Evolutionary conservation across 1,139 yeast genomes (phyloP), one percentile per base, ranked within the genome.

Genomic region (Taiozyma sp.): DNA sequence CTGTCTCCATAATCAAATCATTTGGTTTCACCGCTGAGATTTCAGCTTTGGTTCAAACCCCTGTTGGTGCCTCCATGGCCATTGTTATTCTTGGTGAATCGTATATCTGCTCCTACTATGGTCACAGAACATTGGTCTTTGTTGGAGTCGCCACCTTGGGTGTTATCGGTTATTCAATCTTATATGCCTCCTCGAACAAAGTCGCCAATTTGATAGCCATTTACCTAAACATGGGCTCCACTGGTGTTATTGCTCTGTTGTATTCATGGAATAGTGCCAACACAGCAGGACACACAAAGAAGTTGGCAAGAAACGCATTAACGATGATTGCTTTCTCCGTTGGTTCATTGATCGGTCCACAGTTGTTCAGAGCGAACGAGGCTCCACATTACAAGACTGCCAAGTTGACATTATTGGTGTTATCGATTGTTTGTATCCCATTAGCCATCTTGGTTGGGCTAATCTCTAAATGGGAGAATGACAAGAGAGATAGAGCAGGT

Each of bases 341-440:
- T 29, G 90, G 93, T 29, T 86, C 86, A 57, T 70, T 86, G 47
- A 72, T 83, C 47, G 92, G 92, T 0, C 91, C 93, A 3, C 90
- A 84, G 64, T 76, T 85, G 45, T 85, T 84, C 63, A 71, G 78
- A 55, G 71, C 69, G 0, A 56, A 61, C 14, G 81, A 83, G 58
- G 81, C 83, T 1, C 90, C 90, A 14, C 62, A 66, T 30, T 81
- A 79, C 57, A 69, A 65, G 27, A 74, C 78, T 8, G 84, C 82
- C 10, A 74, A 76, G 53, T 71, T 74, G 40, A 71, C 80, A 14
- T 66, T 80, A 61, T 64, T 79, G 16, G 77, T 74, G 8, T 70
- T 78, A 29, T 71, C 72, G 44, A 61, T 70, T 43, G 70, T 71
- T 7, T 70, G 69, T 40, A 60, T 72, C 27, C 71, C 71, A 27